These are phyloP conservation scores for Chaetomium strumarium DNA, from an alignment of 2,329 filamentous ascomycete species.

Conservation along the genomic window DNA sequence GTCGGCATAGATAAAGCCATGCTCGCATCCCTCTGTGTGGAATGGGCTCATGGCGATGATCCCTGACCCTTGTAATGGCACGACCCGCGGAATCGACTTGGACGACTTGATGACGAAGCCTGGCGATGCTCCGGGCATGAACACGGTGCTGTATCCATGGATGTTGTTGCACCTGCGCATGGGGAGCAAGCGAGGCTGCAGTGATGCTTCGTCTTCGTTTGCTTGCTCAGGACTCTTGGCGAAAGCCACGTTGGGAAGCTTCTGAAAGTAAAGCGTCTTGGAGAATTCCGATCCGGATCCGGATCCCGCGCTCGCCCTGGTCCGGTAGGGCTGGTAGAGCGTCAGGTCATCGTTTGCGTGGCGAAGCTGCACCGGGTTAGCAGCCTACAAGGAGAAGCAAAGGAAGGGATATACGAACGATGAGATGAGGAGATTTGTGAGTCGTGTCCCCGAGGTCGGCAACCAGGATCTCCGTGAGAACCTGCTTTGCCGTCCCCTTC, in stretches of 20 bases:
- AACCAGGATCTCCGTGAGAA: slow-evolving; percentile 71
- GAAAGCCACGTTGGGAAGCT: slow-evolving; percentile 62
- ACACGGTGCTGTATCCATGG: slow-evolving; percentile 74
- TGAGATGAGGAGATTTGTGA: slow-evolving; percentile 67
- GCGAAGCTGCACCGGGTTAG: slow-evolving; percentile 52
- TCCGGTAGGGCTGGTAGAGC: slow-evolving; percentile 75
- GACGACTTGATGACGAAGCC: slow-evolving; percentile 79
- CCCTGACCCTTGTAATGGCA: slow-evolving; percentile 63
- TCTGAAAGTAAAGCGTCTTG: slow-evolving; percentile 65
- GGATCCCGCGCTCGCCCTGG: slow-evolving; percentile 32
- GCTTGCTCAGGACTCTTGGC: slow-evolving; percentile 50
- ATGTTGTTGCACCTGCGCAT: slow-evolving; percentile 58
- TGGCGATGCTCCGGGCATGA: slow-evolving; percentile 73
- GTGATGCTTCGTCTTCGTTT: slow-evolving; percentile 45
- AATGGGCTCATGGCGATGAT: slow-evolving; percentile 70
- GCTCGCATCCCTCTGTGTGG: slow-evolving; percentile 69
- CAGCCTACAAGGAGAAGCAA: not conserved
- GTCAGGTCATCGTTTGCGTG: slow-evolving; percentile 76
- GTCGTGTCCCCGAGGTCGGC: slow-evolving; percentile 76
- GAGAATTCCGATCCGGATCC: slow-evolving; percentile 46
- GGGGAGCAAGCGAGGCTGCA: slow-evolving; percentile 43
- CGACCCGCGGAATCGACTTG: slow-evolving; percentile 66
- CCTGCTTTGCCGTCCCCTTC: slow-evolving; percentile 66
- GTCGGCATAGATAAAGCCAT: slow-evolving; percentile 80
- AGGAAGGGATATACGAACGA: slow-evolving; percentile 53